Conservation (phyloP, 2,329 filamentous ascomycete genomes). For the Exophiala sp. region DNA sequence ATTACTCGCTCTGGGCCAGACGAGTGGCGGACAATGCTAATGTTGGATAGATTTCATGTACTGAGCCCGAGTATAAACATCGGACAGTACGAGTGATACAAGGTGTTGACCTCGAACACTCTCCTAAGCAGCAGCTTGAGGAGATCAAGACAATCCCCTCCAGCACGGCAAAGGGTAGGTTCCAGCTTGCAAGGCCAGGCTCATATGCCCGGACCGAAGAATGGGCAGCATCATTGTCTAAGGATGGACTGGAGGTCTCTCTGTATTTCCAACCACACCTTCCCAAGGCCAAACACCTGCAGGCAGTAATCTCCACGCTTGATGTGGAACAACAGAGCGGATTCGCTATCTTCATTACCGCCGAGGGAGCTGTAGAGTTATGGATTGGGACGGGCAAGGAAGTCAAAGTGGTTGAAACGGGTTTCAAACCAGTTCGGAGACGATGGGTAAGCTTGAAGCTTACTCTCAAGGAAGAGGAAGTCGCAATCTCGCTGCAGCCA, state of each 20-base stretch:
- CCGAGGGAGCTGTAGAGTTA: background rate
- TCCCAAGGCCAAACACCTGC: background rate
- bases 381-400: background rate
- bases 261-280: conserved; percentile 8
- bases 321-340: background rate
- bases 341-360: conserved; percentile 2
- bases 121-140: conserved; percentile 7
- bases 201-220: conserved; percentile 11
- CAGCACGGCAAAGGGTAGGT: conserved; percentile 8
- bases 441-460: conserved; percentile 3
- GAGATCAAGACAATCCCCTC: conserved; percentile 5
- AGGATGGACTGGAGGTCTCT: background rate
- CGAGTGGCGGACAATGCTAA: background rate
- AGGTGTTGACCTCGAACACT: conserved; percentile 12
- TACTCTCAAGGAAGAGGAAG: background rate
- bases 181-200: conserved; percentile 12
- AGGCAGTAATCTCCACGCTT: conserved; percentile 5
- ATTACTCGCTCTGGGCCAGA: background rate
- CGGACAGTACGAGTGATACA: conserved; percentile 17
- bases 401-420: conserved; percentile 1
- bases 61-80: conserved; percentile 15
- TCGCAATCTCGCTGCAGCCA: background rate
- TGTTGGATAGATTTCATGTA: conserved; percentile 12
- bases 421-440: background rate
- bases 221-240: background rate